Percentiles rank a stretch among this genome's conserved stretches.
Evolutionary conservation across 164 flowering plant genomes (phyloP).

Genomic region (Euptelea pleiosperma): DNA sequence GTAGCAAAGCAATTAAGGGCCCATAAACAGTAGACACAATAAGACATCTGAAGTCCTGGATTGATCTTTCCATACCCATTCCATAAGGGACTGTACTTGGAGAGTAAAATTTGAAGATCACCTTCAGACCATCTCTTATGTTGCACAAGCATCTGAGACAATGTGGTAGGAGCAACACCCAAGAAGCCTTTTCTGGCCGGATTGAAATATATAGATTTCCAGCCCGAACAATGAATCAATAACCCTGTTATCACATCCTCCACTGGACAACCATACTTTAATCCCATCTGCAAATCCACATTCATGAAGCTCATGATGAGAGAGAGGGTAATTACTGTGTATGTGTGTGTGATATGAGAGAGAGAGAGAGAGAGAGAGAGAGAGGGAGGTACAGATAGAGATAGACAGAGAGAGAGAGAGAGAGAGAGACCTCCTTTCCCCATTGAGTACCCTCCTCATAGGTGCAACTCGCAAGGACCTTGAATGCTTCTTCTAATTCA

Average conservation of each 20-base stretch:
- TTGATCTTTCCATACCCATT: conserved; percentile 40
- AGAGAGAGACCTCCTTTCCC: no score
- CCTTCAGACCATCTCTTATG: no score
- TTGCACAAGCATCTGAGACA: no score
- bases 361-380: conserved; percentile 10
- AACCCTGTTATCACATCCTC: conserved; percentile 62
- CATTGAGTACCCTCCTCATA: no score
- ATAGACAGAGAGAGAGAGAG: conserved; percentile 22
- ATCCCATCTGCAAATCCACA: conserved; percentile 39
- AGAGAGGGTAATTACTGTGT: not conserved
- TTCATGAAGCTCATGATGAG: not conserved
- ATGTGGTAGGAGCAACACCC: no score
- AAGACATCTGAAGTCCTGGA: conserved; percentile 41
- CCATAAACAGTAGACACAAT: conserved; percentile 46
- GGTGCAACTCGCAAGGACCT: conserved; percentile 40
- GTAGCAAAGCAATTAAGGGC: conserved; percentile 42
- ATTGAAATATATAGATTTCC: conserved; percentile 49
- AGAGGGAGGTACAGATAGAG: no score
- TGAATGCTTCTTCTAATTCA: conserved; percentile 34
- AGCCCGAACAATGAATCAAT: conserved; percentile 50
- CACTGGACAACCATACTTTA: conserved; percentile 52
- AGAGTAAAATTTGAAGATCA: conserved; percentile 47
- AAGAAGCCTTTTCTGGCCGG: conserved; percentile 42
- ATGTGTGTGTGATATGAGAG: not conserved
- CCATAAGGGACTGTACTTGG: conserved; percentile 41